These are phyloP conservation scores for Falciphora oryzae DNA, from an alignment of 2,329 filamentous ascomycete species.

Conservation along the genomic window DNA sequence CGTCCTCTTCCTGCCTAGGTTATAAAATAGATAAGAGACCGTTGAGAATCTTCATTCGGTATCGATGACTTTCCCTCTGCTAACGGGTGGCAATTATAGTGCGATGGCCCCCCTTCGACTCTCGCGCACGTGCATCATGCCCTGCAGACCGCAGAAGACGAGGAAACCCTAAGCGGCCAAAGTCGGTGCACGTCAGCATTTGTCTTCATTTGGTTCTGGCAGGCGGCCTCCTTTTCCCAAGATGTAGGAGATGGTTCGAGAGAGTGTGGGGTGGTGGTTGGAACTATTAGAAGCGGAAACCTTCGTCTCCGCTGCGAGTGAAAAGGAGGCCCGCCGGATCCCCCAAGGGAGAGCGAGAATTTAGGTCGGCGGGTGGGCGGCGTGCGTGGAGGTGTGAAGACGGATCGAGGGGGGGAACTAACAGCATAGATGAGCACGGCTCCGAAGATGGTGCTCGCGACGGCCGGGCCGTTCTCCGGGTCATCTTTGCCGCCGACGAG, in stretches of 20 bases:
- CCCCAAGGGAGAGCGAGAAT: too few relatives aligned
- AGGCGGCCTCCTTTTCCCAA: too few relatives aligned
- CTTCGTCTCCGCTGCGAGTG: too few relatives aligned
- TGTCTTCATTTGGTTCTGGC: too few relatives aligned
- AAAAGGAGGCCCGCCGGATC: not conserved
- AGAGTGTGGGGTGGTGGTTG: too few relatives aligned
- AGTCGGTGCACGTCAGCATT: slow-evolving; percentile 1
- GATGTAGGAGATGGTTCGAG: not conserved
- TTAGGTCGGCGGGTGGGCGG: too few relatives aligned
- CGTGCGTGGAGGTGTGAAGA: not conserved
- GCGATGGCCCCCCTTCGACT: slow-evolving; percentile 79
- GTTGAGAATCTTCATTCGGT: not conserved
- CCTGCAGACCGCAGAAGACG: slow-evolving; percentile 86
- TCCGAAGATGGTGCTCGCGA: slow-evolving; percentile 79
- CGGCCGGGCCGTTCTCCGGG: slow-evolving; percentile 67
- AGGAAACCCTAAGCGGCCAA: slow-evolving; percentile 64
- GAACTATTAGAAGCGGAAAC: too few relatives aligned
- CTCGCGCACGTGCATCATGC: slow-evolving; percentile 77
- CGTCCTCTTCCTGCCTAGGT: not conserved
- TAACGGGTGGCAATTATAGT: slow-evolving; percentile 38
- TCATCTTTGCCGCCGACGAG: slow-evolving; percentile 72
- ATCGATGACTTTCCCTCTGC: not conserved
- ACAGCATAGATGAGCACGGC: slow-evolving; percentile 87
- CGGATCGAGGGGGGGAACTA: slow-evolving; percentile 34
- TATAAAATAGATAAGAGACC: not conserved